Evolutionary conservation across 2,329 filamentous ascomycete genomes (phyloP).

Genomic region (Pyrenophora graminea): DNA sequence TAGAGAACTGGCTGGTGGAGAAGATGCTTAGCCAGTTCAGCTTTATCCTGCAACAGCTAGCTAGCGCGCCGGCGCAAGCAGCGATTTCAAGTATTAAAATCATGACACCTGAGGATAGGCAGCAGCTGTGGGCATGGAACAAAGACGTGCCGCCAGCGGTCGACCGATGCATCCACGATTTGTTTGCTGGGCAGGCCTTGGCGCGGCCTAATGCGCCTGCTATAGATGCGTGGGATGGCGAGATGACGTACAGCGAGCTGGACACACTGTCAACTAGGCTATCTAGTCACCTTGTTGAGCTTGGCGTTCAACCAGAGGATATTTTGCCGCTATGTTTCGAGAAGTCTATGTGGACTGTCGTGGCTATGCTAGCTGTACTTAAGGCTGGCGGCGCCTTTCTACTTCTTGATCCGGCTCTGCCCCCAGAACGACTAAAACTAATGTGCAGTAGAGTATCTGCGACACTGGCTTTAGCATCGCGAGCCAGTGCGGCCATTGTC

Average conservation of each 20-base stretch:
- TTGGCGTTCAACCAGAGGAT: slow-evolving; percentile 12
- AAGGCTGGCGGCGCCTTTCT: slow-evolving; percentile 51
- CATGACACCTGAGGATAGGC: too few species aligned
- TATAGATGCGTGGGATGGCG: slow-evolving; percentile 20
- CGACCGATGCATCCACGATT: slow-evolving; percentile 19
- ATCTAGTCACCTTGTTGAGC: slow-evolving; percentile 6
- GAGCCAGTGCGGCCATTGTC: too few species aligned
- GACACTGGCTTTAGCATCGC: too few species aligned
- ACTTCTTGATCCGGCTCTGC: slow-evolving; percentile 36
- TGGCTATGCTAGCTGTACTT: slow-evolving; percentile 48
- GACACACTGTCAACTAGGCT: slow-evolving; percentile 1
- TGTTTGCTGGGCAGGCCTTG: slow-evolving; percentile 11
- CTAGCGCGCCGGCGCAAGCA: too few species aligned
- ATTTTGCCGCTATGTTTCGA: slow-evolving; percentile 31
- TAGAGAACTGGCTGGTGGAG: too few species aligned
- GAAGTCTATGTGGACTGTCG: slow-evolving; percentile 26
- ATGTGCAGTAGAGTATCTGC: too few species aligned
- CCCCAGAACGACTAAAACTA: background rate
- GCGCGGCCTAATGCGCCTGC: slow-evolving; percentile 19
- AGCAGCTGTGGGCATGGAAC: background rate
- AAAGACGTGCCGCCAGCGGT: background rate
- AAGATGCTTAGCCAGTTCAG: too few species aligned
- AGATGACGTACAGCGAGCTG: slow-evolving; percentile 3
- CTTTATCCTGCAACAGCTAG: too few species aligned
- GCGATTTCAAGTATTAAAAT: too few species aligned